Evolutionary conservation across 371 early-diverging fungal genomes (phyloP).

Genomic region (Fennellomyces sp.): DNA sequence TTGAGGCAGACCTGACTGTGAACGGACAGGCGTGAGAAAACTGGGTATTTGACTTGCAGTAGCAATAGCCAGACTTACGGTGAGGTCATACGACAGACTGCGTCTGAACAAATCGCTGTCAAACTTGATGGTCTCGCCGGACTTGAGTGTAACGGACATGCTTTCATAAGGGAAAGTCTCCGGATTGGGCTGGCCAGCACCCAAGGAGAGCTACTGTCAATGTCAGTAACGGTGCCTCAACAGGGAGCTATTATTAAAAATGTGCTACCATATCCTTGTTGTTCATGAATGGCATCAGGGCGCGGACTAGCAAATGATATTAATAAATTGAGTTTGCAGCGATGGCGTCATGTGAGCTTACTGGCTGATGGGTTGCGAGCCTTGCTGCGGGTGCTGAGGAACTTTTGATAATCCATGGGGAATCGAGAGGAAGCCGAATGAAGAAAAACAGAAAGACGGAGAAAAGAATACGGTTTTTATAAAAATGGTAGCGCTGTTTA

Average conservation of each 20-base stretch:
- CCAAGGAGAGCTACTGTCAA: constrained; percentile 63
- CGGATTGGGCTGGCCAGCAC: constrained; percentile 79
- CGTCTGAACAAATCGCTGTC: constrained; percentile 43
- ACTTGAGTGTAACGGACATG: constrained; percentile 60
- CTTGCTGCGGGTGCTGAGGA: constrained; percentile 28
- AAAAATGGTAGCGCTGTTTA: background rate
- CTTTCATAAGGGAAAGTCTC: constrained; percentile 73
- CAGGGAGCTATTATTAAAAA: background rate
- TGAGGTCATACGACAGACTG: constrained; percentile 58
- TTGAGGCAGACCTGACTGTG: constrained; percentile 65
- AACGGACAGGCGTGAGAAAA: constrained; percentile 11
- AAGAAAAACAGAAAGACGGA: constrained; percentile 3
- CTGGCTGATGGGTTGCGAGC: constrained; percentile 28
- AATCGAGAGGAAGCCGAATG: background rate
- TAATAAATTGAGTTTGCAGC: background rate
- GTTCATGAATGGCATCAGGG: constrained; percentile 27
- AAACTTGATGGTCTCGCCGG: constrained; percentile 58
- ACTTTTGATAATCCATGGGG: constrained; percentile 26
- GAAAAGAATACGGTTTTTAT: constrained; percentile 2
- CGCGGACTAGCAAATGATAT: constrained; percentile 16
- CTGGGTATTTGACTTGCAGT: background rate
- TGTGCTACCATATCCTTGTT: constrained; percentile 23
- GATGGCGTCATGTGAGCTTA: background rate
- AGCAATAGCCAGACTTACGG: constrained; percentile 34
- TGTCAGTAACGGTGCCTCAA: background rate